Conservation (phyloP, 1,284 basidiomycete genomes). For the Tilletiopsis washingtonensis region DNA sequence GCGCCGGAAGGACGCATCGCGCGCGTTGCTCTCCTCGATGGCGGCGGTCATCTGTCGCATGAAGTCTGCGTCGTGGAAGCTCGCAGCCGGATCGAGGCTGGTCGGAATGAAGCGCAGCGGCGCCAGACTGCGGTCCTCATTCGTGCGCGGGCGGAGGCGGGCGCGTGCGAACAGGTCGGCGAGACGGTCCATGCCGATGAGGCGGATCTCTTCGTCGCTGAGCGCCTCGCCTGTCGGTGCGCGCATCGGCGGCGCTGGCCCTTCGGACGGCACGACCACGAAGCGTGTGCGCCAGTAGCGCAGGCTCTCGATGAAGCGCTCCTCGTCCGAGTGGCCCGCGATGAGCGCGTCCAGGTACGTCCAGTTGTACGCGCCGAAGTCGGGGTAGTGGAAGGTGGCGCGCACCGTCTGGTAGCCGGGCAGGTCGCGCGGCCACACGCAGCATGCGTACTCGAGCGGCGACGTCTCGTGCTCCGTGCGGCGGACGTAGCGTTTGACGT, state of each 20-base stretch:
- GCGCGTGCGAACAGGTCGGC: conserved; percentile 64
- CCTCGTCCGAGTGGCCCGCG: conserved; percentile 41
- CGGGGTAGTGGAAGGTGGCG: conserved; percentile 69
- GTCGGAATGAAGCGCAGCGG: conserved; percentile 40
- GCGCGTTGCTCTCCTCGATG: conserved; percentile 11
- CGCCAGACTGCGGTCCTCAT: neutral
- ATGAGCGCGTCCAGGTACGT: conserved; percentile 49
- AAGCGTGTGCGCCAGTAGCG: conserved; percentile 90
- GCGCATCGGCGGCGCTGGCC: conserved; percentile 56
- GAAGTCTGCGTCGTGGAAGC: conserved; percentile 39
- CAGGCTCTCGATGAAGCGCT: conserved; percentile 38
- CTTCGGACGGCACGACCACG: conserved; percentile 76
- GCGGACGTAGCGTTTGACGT: conserved; percentile 78
- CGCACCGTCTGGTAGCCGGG: conserved; percentile 73
- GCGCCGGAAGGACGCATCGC: neutral
- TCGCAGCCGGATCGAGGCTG: conserved; percentile 40
- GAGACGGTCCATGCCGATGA: conserved; percentile 83
- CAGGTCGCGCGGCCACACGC: conserved; percentile 86
- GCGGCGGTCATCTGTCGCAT: conserved; percentile 25
- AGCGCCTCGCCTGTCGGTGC: conserved; percentile 39
- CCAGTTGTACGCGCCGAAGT: conserved; percentile 55
- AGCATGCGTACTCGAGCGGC: conserved; percentile 70
- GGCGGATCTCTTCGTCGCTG: conserved; percentile 75
- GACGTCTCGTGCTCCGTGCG: conserved; percentile 58
- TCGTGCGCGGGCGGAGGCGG: conserved; percentile 15